phyloP scores from a whole-genome alignment of 331 rosid genomes.

The Cucumis variabilis region DNA sequence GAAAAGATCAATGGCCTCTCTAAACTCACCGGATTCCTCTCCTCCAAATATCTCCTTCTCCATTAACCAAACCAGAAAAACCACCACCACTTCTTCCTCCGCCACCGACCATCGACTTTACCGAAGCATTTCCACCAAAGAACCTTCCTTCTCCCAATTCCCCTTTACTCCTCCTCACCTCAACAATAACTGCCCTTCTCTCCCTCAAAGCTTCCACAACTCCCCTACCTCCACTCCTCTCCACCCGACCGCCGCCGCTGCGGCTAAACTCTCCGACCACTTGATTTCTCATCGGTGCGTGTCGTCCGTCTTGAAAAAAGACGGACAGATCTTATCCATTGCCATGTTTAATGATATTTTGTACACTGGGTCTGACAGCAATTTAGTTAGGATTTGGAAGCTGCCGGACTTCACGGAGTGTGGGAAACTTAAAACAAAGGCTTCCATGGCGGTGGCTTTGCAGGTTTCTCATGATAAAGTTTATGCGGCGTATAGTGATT shows the following conservation, averaged over 20 bases:
- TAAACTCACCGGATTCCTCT: constrained; percentile 55
- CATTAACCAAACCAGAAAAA: constrained; percentile 39
- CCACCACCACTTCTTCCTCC: constrained; percentile 7
- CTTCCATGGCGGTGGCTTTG: constrained; percentile 70
- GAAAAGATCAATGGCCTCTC: constrained; percentile 39
- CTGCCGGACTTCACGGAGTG: constrained; percentile 87
- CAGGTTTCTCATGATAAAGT: constrained; percentile 78
- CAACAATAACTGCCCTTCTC: constrained; percentile 53
- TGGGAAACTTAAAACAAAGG: constrained; percentile 76
- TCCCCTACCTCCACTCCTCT: constrained; percentile 70
- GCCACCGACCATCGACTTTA: constrained; percentile 33
- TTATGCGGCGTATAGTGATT: constrained; percentile 94
- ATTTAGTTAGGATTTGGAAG: constrained; percentile 79
- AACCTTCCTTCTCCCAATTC: constrained; percentile 58
- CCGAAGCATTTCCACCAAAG: constrained; percentile 80
- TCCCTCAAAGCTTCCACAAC: constrained; percentile 66
- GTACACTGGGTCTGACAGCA: constrained; percentile 80
- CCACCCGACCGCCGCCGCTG: constrained; percentile 32
- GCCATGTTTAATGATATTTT: constrained; percentile 66
- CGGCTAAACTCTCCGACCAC: constrained; percentile 42
- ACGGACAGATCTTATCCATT: constrained; percentile 76
- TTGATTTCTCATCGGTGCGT: constrained; percentile 71
- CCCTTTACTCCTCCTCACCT: constrained; percentile 63
- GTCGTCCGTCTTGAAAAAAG: constrained; percentile 81
- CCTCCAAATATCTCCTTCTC: constrained; percentile 63